These are phyloP conservation scores for Talaromyces sp. DNA, from an alignment of 2,329 filamentous ascomycete genomes.

Conservation along the genomic window DNA sequence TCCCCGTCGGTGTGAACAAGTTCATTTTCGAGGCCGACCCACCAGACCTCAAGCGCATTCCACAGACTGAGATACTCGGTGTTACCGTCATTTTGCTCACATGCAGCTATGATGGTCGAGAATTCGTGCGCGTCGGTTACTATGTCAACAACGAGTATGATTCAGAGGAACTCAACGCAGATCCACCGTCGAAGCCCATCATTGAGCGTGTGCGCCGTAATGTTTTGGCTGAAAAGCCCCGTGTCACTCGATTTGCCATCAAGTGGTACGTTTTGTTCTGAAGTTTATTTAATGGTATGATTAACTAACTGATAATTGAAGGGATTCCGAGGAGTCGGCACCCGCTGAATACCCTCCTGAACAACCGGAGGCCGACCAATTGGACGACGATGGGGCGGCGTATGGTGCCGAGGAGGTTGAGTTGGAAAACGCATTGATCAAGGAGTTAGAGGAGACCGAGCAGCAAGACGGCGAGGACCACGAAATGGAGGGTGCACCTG, in stretches of 20 bases:
- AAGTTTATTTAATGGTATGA: background rate
- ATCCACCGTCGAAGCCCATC: constrained; percentile 87
- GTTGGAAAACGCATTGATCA: constrained; percentile 61
- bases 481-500: constrained; percentile 69
- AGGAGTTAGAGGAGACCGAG: constrained; percentile 50
- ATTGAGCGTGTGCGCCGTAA: constrained; percentile 91
- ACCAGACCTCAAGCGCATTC: constrained; percentile 85
- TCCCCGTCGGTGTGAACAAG: constrained; percentile 96
- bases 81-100: constrained; percentile 96
- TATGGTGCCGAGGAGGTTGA: constrained; percentile 91
- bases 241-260: constrained; percentile 95
- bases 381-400: constrained; percentile 74
- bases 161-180: constrained; percentile 79
- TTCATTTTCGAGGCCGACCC: constrained; percentile 96
- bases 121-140: constrained; percentile 97
- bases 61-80: constrained; percentile 89
- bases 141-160: constrained; percentile 99
- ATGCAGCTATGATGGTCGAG: constrained; percentile 91
- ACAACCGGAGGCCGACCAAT: constrained; percentile 88
- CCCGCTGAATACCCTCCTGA: constrained; percentile 95
- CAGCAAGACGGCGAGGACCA: constrained; percentile 61
- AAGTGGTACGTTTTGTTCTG: constrained; percentile 69
- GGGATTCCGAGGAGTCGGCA: constrained; percentile 96
- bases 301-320: constrained; percentile 37
- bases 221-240: constrained; percentile 92